Evolutionary conservation across 129 eudicot species (phyloP).

Genomic region (Dittrichia graveolens): DNA sequence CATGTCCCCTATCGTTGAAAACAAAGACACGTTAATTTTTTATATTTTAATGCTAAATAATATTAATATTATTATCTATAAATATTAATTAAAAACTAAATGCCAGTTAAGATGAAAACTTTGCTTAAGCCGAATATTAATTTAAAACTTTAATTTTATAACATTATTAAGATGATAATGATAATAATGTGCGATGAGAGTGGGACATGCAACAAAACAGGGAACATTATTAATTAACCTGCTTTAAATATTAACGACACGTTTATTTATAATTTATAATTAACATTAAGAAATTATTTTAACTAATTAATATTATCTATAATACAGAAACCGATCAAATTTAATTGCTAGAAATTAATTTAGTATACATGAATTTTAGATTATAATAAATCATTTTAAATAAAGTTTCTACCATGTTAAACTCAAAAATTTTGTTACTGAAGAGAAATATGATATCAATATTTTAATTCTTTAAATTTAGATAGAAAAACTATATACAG

Average conservation of each 20-base stretch:
- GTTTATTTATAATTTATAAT: slow-evolving; percentile 9
- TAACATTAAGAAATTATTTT: neutral
- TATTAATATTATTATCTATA: neutral
- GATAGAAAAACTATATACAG: too few relatives aligned
- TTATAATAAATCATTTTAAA: too few relatives aligned
- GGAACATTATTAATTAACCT: slow-evolving; percentile 39
- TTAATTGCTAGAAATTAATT: too few relatives aligned
- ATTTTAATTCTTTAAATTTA: too few relatives aligned
- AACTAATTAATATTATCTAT: slow-evolving; percentile 12
- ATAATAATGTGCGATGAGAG: slow-evolving; percentile 22
- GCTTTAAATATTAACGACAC: slow-evolving; percentile 14
- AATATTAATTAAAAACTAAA: neutral
- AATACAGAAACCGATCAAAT: neutral
- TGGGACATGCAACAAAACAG: slow-evolving; percentile 32
- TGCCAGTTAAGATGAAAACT: slow-evolving; percentile 29
- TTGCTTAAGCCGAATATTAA: neutral
- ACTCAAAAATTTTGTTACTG: too few relatives aligned
- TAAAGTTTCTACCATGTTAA: too few relatives aligned
- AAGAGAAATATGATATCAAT: too few relatives aligned
- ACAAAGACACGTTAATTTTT: neutral
- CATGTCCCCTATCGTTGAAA: slow-evolving; percentile 18
- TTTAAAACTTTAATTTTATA: neutral
- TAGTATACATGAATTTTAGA: too few relatives aligned
- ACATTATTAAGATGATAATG: neutral
- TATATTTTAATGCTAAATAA: neutral